Evolutionary conservation across 129 eudicot species (phyloP).

Genomic region (Helianthus annuus): HanXRQr2.0-SUNRISE NC_035442.2:180565737-180566236

Average conservation of each 20-base stretch:
- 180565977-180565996: conserved; percentile 35
- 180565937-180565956: conserved; percentile 55
- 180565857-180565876: too few relatives aligned
- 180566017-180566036: conserved; percentile 27
- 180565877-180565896: too few relatives aligned
- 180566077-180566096: conserved; percentile 66
- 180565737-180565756: too few relatives aligned
- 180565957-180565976: conserved; percentile 99
- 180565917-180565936: not conserved
- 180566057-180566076: not conserved
- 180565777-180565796: too few relatives aligned
- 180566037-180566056: conserved; percentile 6
- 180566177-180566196: conserved; percentile 21
- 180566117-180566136: conserved; percentile 97
- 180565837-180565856: too few relatives aligned
- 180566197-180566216: conserved; percentile 5
- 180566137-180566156: conserved; percentile 96
- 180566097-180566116: conserved; percentile 97
- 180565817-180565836: too few relatives aligned
- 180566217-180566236: conserved; percentile 45
- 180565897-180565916: too few relatives aligned
- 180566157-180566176: conserved; percentile 95
- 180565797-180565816: too few relatives aligned
- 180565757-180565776: too few relatives aligned
- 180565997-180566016: conserved; percentile 11